phyloP scores from a whole-genome alignment of 2,329 filamentous ascomycete genomes.

The Berkeleyomyces rouxiae region DNA sequence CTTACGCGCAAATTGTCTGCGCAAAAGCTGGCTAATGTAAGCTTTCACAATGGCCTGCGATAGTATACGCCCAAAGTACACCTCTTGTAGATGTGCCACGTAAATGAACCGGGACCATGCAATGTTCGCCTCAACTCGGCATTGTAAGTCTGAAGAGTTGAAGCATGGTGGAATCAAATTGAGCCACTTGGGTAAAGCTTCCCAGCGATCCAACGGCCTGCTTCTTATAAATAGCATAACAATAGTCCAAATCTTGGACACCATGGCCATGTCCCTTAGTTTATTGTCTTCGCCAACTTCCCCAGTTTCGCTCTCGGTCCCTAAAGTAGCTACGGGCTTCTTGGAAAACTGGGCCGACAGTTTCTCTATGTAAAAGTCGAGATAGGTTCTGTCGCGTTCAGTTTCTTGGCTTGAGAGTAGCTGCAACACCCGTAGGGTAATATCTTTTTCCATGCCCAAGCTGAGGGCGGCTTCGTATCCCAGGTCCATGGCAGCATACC shows the following conservation, averaged over 20 bases:
- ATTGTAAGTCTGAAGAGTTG: constrained; percentile 55
- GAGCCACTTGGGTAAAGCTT: constrained; percentile 58
- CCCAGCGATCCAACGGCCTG: constrained; percentile 47
- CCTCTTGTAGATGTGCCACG: constrained; percentile 47
- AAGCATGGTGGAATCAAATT: constrained; percentile 68
- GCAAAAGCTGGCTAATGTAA: constrained; percentile 9
- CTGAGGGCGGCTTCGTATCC: constrained; percentile 53
- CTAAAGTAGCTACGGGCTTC: constrained; percentile 23
- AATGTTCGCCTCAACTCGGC: constrained; percentile 59
- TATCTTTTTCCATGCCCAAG: constrained; percentile 50
- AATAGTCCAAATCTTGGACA: constrained; percentile 81
- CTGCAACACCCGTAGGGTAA: constrained; percentile 50
- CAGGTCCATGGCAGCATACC: constrained; percentile 55
- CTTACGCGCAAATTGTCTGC: constrained; percentile 21
- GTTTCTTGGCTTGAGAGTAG: constrained; percentile 28
- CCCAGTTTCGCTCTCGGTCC: neutral
- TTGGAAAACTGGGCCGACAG: constrained; percentile 53
- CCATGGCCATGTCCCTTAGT: constrained; percentile 27
- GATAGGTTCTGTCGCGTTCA: constrained; percentile 41
- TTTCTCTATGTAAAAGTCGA: constrained; percentile 49
- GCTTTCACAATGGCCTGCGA: constrained; percentile 8
- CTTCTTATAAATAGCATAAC: constrained; percentile 61
- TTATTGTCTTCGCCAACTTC: neutral
- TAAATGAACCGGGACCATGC: constrained; percentile 80
- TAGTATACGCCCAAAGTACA: constrained; percentile 38